These are phyloP conservation scores for Diaporthe humulicola DNA, from an alignment of 2,329 filamentous ascomycete species.

Conservation along the genomic window DNA sequence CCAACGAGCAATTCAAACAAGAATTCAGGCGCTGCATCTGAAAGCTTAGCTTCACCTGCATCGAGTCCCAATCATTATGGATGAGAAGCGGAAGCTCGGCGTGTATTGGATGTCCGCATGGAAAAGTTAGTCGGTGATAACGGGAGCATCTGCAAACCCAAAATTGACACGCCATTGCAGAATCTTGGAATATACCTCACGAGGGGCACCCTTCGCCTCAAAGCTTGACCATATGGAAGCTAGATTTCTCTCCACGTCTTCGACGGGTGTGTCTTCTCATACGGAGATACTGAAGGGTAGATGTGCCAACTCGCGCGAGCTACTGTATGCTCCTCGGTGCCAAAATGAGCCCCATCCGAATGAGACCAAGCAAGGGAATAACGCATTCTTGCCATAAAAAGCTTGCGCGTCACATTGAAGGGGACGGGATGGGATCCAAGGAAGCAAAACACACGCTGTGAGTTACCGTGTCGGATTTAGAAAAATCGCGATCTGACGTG, in stretches of 20 bases:
- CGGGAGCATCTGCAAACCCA: constrained; percentile 22
- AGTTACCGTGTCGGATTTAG: constrained; percentile 2
- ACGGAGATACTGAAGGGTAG: neutral
- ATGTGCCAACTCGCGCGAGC: neutral
- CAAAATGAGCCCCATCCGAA: neutral
- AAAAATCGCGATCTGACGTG: neutral
- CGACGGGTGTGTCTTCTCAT: neutral
- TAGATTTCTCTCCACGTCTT: neutral
- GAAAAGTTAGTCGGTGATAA: constrained; percentile 14
- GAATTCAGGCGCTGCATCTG: neutral
- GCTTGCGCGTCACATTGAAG: neutral
- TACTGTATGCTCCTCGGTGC: neutral
- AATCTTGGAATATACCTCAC: neutral
- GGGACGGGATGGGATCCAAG: neutral
- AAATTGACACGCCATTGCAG: constrained; percentile 1
- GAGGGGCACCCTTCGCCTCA: neutral
- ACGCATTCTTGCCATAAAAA: neutral
- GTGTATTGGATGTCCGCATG: neutral
- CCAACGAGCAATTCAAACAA: neutral
- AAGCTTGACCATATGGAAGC: neutral
- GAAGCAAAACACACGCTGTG: neutral
- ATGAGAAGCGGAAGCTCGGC: neutral
- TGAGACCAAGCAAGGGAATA: neutral
- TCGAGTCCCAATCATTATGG: neutral
- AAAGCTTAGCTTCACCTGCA: neutral